Evolutionary conservation across 2,329 filamentous ascomycete species (phyloP), one percentile per base, ranked within the genome.

Genomic region (Atkinsonella texensis): DNA sequence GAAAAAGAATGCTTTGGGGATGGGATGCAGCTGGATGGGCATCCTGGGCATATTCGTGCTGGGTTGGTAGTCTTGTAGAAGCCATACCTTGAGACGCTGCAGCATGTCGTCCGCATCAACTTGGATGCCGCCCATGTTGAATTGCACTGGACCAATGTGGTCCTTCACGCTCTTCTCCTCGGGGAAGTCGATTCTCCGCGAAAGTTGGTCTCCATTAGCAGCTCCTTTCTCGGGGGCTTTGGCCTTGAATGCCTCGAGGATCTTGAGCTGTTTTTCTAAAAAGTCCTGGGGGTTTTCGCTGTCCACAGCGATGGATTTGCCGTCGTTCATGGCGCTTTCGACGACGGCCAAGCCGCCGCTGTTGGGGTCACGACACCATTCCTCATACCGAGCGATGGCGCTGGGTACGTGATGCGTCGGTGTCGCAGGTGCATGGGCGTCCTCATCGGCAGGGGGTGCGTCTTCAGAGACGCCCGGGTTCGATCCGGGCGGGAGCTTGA

Each of bases 121-220:
- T 64, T 95, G 89, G 56, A 98, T 96, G 50, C 93, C 93, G 42
- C 93, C 93, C 78, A 98, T 93, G 65, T 98, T 98, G 72, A 97
- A 96, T 63, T 95, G 89, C 57, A 96, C 89, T 0, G 90, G 89
- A 0, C 90, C 90, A 61, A 95, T 95, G 60, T 95, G 89, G 62
- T 91, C 87, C 59, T 83, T 84, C 51, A 79, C 73, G 56, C 69
- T 72, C 55, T 72, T 75, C 56, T 72, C 68, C 13, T 68, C 67
- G n/a, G 64, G 58, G 43, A 69, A 56, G 60, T 68, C 67, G 6
- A 59, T 46, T n/a, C 60, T 59, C 20, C 61, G 58, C 2, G 61
- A 54, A 6, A 58, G 56, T 17, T 57, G 55, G 13, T 56, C 49
- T 39, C 56, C 59, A 40, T 65, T 61, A 3, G 57, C 41, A 10